Evolutionary conservation across 805 yeast species (phyloP).

Genomic region (Ogataea allantospora): DNA sequence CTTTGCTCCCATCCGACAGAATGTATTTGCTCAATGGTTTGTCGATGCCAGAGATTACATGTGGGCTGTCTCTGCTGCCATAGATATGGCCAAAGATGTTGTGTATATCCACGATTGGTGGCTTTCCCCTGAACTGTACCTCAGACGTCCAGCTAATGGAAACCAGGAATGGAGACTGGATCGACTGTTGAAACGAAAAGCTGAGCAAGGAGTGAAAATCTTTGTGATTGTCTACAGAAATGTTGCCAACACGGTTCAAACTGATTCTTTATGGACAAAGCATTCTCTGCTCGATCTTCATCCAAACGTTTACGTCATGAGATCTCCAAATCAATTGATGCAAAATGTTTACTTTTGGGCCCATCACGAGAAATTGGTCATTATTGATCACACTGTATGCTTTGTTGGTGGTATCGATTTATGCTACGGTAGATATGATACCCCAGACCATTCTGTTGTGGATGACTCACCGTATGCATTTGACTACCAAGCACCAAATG

Average conservation of each 20-base stretch:
- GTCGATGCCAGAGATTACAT: slow-evolving; percentile 91
- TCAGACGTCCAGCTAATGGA: slow-evolving; percentile 92
- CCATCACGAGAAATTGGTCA: slow-evolving; percentile 90
- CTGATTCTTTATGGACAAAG: slow-evolving; percentile 92
- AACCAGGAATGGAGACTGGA: slow-evolving; percentile 94
- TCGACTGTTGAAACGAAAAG: slow-evolving; percentile 81
- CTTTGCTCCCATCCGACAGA: slow-evolving; percentile 86
- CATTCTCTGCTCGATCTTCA: slow-evolving; percentile 86
- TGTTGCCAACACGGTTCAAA: slow-evolving; percentile 89
- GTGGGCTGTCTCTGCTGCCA: slow-evolving; percentile 93
- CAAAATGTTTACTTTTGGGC: slow-evolving; percentile 98
- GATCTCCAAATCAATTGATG: slow-evolving; percentile 93
- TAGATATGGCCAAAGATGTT: slow-evolving; percentile 90
- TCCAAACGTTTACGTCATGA: slow-evolving; percentile 80
- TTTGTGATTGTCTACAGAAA: slow-evolving; percentile 90
- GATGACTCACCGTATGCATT: slow-evolving; percentile 57
- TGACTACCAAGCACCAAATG: slow-evolving; percentile 24
- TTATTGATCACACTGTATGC: slow-evolving; percentile 84
- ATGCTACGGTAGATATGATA: slow-evolving; percentile 94
- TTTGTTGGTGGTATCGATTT: slow-evolving; percentile 95
- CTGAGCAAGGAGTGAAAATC: slow-evolving; percentile 92
- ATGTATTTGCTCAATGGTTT: slow-evolving; percentile 92
- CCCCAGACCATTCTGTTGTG: slow-evolving; percentile 87
- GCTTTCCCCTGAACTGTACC: slow-evolving; percentile 90
- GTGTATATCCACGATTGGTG: slow-evolving; percentile 98